Conservation (phyloP, 179 eudicot genomes). For the Beta macrorhiza region DNA sequence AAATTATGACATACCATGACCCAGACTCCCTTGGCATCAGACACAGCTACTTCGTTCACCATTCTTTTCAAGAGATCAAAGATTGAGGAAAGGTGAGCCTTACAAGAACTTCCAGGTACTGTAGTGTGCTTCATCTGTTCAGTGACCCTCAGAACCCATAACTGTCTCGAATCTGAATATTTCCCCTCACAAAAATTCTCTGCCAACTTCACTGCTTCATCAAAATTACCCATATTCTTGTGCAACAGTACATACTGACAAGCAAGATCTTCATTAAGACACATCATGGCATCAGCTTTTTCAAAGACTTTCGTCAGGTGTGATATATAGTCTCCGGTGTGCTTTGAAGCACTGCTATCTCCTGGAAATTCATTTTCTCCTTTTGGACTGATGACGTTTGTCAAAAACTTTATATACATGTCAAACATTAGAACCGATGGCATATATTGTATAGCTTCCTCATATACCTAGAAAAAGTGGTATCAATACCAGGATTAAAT, state of each 20-base stretch:
- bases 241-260: constrained; percentile 51
- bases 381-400: constrained; percentile 34
- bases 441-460: constrained; percentile 52
- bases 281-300: constrained; percentile 63
- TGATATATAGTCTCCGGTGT: constrained; percentile 37
- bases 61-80: constrained; percentile 46
- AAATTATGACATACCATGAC: constrained; percentile 54
- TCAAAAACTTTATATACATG: constrained; percentile 61
- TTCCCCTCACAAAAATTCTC: constrained; percentile 57
- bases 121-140: constrained; percentile 50
- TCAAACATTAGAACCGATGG: constrained; percentile 58
- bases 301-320: constrained; percentile 48
- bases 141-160: constrained; percentile 70
- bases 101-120: constrained; percentile 34
- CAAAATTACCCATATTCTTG: constrained; percentile 48
- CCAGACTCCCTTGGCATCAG: constrained; percentile 70
- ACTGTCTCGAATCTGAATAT: constrained; percentile 48
- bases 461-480: constrained; percentile 55
- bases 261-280: constrained; percentile 70
- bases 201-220: constrained; percentile 63
- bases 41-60: constrained; percentile 43
- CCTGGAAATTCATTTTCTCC: constrained; percentile 28
- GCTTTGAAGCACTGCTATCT: constrained; percentile 21
- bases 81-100: constrained; percentile 41
- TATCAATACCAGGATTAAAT: constrained; percentile 2